Percentiles rank a stretch among this genome's conserved stretches.
These are phyloP conservation scores for Raphanus raphanistrum DNA, from an alignment of 345 rosid species.

Conservation along the genomic window DNA sequence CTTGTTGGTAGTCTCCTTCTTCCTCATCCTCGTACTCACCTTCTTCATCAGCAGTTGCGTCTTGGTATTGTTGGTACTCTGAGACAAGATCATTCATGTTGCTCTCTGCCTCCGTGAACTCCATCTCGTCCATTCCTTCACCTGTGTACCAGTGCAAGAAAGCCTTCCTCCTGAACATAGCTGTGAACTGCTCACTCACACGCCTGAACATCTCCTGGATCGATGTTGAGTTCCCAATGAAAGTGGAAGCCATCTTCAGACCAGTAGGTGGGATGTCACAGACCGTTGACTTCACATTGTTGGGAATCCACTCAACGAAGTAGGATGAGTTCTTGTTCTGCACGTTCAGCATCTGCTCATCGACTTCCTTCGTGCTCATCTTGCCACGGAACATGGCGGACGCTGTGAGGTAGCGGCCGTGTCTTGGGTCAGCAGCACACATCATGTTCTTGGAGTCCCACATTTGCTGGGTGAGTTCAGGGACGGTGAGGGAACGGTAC, in stretches of 20 bases:
- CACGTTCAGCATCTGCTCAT: slow-evolving; percentile 91
- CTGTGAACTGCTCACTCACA: slow-evolving; percentile 40
- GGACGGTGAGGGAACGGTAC: slow-evolving; percentile 78
- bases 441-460: slow-evolving; percentile 85
- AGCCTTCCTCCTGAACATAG: slow-evolving; percentile 42
- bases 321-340: slow-evolving; percentile 92
- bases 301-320: slow-evolving; percentile 59
- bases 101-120: slow-evolving; percentile 89
- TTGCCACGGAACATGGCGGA: slow-evolving; percentile 89
- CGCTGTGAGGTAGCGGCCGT: slow-evolving; percentile 82
- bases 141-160: slow-evolving; percentile 81
- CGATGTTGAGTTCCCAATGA: slow-evolving; percentile 73
- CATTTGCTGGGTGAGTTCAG: slow-evolving; percentile 84
- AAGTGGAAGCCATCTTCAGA: slow-evolving; percentile 73
- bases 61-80: slow-evolving; percentile 88
- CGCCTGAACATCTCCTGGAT: slow-evolving; percentile 44
- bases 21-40: slow-evolving; percentile 59
- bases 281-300: slow-evolving; percentile 75
- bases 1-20: slow-evolving; percentile 38
- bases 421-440: slow-evolving; percentile 92
- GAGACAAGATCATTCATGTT: slow-evolving; percentile 93
- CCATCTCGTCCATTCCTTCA: slow-evolving; percentile 98
- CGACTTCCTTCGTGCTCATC: slow-evolving; percentile 92
- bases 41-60: slow-evolving; percentile 65
- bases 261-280: slow-evolving; percentile 80